phyloP scores from a whole-genome alignment of 352 stramenopile genomes.

The Phytophthora sansomeana region DNA sequence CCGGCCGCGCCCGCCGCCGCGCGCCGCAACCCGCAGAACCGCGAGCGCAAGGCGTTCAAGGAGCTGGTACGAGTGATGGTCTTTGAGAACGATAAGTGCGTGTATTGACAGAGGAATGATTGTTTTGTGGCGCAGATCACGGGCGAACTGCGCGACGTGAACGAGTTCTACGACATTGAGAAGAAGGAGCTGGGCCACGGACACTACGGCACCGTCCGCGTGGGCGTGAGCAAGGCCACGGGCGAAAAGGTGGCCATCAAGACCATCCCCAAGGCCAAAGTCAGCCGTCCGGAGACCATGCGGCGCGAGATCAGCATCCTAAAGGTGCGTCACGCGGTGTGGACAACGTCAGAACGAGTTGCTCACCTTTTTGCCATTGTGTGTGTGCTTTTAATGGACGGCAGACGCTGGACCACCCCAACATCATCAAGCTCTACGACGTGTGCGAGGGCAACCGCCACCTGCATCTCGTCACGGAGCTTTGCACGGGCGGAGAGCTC shows the following conservation, averaged over 20 bases:
- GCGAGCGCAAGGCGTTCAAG: constrained; percentile 72
- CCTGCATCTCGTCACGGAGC: constrained; percentile 97
- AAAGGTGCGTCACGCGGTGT: constrained; percentile 48
- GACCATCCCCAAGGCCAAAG: constrained; percentile 98
- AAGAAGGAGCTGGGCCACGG: constrained; percentile 91
- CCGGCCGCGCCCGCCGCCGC: constrained; percentile 33
- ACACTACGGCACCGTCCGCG: constrained; percentile 98
- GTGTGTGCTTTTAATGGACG: neutral
- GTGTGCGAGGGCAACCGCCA: constrained; percentile 98
- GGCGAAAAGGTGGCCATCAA: constrained; percentile 98
- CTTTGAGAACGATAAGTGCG: neutral
- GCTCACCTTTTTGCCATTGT: neutral
- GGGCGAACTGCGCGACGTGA: constrained; percentile 82
- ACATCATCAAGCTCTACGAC: constrained; percentile 98
- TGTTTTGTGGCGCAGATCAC: constrained; percentile 63
- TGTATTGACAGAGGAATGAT: neutral
- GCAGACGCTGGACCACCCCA: constrained; percentile 93
- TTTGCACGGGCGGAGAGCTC: constrained; percentile 97
- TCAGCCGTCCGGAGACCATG: constrained; percentile 94
- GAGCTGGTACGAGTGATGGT: constrained; percentile 63
- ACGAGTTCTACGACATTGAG: constrained; percentile 89
- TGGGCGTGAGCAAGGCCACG: constrained; percentile 94
- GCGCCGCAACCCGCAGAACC: constrained; percentile 50
- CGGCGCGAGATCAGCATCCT: constrained; percentile 94
- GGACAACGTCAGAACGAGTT: neutral